Base-by-base conservation (phyloP, 306 rosid species). In the Ammopiptanthus mongolicus region DNA sequence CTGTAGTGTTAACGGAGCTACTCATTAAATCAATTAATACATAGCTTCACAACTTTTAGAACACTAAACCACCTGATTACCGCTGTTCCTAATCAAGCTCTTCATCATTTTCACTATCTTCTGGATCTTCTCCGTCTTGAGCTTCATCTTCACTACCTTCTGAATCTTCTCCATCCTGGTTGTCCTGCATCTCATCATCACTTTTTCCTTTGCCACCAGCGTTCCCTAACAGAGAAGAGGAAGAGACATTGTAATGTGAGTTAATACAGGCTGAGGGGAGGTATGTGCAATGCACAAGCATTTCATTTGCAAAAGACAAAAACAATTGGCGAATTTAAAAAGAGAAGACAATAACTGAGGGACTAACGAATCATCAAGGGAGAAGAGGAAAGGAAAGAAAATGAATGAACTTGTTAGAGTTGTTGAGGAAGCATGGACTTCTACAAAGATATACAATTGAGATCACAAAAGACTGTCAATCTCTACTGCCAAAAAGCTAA, bases 161-260 rank as follows among this genome's bases (percentile, higher is more conserved):
- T 22, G 55, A 7, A 19, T 79, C 78, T 41, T 86, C 78, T 14
- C 47, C 65, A 10, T 65, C 81, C 17, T 48, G 51, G 10, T 72
- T 25, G 7, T 85, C 81, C 56, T 65, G 76, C 80, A 68, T 84
- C 86, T 88, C 75, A 37, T 87, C 86, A 52, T 87, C 88, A 53
- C 23, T 15, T 62, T 77, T 68, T 69, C 14, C 84, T 69, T 87
- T 76, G 66, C 86, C 86, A 78, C 78, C 87, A 37, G 69, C 36
- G 25, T 82, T 76, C 67, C 84, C 96, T 84, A 55, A 77, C 6
- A 46, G 13, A 55, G 41, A 73, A 8, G 31, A 73, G 58, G 18
- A 5, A 75, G 56, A 70, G 41, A 39, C 23, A 3, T 22, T 11
- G 33, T 31, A 71, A 69, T 10, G 44, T 3, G 17, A 5, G 62